These are phyloP conservation scores for Helichrysum umbraculigerum DNA, from an alignment of 129 eudicot species.

Conservation along the genomic window DNA sequence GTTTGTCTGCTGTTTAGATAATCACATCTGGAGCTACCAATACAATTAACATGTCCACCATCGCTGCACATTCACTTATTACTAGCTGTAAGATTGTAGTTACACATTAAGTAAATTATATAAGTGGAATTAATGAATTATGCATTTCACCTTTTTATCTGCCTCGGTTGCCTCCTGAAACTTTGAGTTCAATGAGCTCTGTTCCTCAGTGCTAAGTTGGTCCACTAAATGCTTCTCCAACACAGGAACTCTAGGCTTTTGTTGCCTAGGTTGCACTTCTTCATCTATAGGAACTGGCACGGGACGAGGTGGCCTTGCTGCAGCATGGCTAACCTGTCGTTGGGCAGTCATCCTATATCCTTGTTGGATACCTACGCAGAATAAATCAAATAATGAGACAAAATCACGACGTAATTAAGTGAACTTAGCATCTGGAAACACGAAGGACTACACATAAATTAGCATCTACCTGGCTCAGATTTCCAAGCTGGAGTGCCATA, in stretches of 20 bases:
- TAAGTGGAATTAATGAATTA: not conserved
- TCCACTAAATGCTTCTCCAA: constrained; percentile 84
- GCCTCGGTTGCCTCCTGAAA: constrained; percentile 86
- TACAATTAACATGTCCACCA: not conserved
- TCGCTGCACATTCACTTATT: not conserved
- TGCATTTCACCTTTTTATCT: constrained; percentile 51
- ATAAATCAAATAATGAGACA: constrained; percentile 12
- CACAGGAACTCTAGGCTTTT: constrained; percentile 70
- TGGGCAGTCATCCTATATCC: constrained; percentile 17
- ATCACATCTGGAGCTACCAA: not conserved
- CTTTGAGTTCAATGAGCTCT: constrained; percentile 67
- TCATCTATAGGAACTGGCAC: constrained; percentile 50
- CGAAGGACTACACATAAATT: not conserved
- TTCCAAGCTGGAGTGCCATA: constrained; percentile 31
- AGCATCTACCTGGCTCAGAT: constrained; percentile 40
- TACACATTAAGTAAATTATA: not conserved
- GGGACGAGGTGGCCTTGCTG: constrained; percentile 79
- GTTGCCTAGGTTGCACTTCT: constrained; percentile 49
- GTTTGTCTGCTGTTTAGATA: not conserved
- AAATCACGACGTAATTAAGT: not conserved
- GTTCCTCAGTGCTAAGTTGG: constrained; percentile 90
- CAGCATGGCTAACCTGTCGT: constrained; percentile 43
- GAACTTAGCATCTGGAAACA: constrained; percentile 1
- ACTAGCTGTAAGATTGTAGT: not conserved
- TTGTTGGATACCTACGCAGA: constrained; percentile 34